A percentile compares a stretch with the other conserved stretches of the same genome.
phyloP scores from a whole-genome alignment of 495 filamentous ascomycete species.

The Jackrogersella multiformis region DNA sequence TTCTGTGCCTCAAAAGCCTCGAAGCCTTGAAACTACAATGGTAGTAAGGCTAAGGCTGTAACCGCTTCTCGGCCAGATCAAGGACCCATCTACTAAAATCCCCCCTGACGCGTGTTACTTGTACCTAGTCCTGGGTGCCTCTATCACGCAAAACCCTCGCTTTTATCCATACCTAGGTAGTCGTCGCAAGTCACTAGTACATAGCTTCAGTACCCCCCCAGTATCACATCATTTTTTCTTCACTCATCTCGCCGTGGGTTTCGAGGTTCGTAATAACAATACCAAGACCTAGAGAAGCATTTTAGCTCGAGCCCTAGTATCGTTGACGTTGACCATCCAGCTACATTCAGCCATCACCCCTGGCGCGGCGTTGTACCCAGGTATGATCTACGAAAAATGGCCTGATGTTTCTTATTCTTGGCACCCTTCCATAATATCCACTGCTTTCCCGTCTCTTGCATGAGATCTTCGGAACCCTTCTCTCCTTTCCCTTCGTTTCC shows the following conservation, averaged over 20 bases:
- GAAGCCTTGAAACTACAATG: conserved; percentile 26
- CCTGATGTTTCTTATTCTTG: conserved; percentile 55
- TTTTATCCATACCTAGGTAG: conserved; percentile 4
- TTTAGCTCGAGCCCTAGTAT: conserved; percentile 33
- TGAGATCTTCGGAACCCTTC: conserved; percentile 48
- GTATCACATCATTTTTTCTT: conserved; percentile 36
- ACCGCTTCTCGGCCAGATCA: conserved; percentile 29
- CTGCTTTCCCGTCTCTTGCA: conserved; percentile 55
- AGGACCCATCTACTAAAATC: conserved; percentile 29
- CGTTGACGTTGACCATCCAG: conserved; percentile 45
- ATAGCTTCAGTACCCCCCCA: conserved; percentile 16
- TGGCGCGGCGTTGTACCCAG: conserved; percentile 61
- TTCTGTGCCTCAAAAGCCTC: background rate
- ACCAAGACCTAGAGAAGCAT: conserved; percentile 24
- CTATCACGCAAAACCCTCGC: conserved; percentile 7
- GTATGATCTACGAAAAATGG: conserved; percentile 61
- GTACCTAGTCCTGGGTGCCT: conserved; percentile 24
- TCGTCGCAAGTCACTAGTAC: conserved; percentile 27
- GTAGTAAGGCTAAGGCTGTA: conserved; percentile 41
- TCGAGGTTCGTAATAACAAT: background rate
- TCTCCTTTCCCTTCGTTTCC: conserved; percentile 41
- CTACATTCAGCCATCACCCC: too few species aligned
- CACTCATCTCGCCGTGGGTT: conserved; percentile 11
- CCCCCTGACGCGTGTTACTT: conserved; percentile 28
- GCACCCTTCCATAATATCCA: conserved; percentile 56